A percentile compares a stretch with the other conserved stretches of the same genome.
Evolutionary conservation across 208 protist species (phyloP).

Genomic region (Wallacemonas sp.): DNA sequence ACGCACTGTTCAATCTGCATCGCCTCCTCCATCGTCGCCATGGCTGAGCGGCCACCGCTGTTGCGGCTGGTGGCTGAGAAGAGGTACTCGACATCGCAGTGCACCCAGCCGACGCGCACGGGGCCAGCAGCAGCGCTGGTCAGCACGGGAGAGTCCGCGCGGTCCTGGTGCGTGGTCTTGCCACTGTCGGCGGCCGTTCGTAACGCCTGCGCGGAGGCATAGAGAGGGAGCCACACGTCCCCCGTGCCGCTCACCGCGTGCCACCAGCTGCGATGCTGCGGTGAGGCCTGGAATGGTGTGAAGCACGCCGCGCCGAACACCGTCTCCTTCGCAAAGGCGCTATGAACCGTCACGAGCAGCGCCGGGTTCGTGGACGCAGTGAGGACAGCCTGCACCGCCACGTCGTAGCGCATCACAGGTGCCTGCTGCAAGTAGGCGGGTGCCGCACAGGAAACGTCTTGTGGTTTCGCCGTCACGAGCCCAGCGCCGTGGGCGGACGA

Average conservation of each 20-base stretch:
- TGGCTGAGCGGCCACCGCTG: too few species aligned
- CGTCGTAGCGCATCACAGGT: conserved; percentile 41
- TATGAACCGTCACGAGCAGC: conserved; percentile 49
- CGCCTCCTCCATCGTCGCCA: too few species aligned
- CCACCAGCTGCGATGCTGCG: background rate
- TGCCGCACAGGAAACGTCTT: background rate
- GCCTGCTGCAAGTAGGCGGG: conserved; percentile 20
- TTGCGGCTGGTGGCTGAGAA: conserved; percentile 21
- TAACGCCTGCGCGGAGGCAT: conserved; percentile 15
- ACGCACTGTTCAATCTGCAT: conserved; percentile 18
- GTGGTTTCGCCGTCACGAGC: background rate
- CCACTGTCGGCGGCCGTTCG: too few species aligned
- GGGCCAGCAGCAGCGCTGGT: conserved; percentile 10
- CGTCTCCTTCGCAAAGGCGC: conserved; percentile 23
- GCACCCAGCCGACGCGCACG: conserved; percentile 35
- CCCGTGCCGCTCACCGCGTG: background rate
- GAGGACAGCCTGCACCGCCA: conserved; percentile 34
- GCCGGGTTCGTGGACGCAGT: conserved; percentile 28
- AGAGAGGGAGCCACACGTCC: conserved; percentile 57
- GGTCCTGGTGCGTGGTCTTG: too few species aligned
- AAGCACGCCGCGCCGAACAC: conserved; percentile 49
- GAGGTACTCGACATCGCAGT: conserved; percentile 41
- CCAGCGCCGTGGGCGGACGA: background rate
- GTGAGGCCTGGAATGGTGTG: conserved; percentile 23
- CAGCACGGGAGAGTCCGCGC: too few species aligned